These are phyloP conservation scores for Gnetum montanum DNA, from an alignment of 75 land plant species.

Conservation along the genomic window DNA sequence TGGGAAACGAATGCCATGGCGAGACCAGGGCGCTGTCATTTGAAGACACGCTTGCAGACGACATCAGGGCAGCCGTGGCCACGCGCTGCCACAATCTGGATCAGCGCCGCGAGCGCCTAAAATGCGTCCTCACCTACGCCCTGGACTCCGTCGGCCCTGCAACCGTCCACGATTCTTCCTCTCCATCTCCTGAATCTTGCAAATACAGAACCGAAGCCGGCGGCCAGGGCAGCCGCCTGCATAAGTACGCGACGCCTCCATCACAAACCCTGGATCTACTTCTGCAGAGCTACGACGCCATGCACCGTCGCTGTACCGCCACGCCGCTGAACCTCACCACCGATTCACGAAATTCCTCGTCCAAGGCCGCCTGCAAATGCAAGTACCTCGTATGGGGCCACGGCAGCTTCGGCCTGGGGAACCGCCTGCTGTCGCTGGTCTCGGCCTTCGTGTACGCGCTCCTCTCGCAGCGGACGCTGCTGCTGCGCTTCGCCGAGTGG, in stretches of 20 bases:
- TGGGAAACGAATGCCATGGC: no score
- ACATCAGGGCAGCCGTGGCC: no score
- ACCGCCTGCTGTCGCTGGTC: slow-evolving; percentile 9
- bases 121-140: no score
- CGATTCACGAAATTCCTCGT: no score
- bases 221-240: neutral
- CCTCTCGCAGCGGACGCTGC: slow-evolving; percentile 2
- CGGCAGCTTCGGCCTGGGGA: slow-evolving; percentile 9
- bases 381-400: slow-evolving; percentile 18
- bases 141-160: no score
- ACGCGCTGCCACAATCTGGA: no score
- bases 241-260: neutral
- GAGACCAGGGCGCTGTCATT: no score
- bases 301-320: slow-evolving; percentile 5
- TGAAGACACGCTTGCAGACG: no score
- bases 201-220: neutral
- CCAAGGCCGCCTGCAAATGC: no score
- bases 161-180: no score
- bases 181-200: no score
- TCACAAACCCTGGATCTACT: neutral
- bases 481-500: slow-evolving; percentile 8
- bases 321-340: neutral
- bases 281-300: neutral
- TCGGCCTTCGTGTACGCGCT: slow-evolving; percentile 15
- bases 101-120: no score